Evolutionary conservation across 2,329 filamentous ascomycete genomes (phyloP), one percentile per base, ranked within the genome.

Genomic region (Acarospora socialis): DNA sequence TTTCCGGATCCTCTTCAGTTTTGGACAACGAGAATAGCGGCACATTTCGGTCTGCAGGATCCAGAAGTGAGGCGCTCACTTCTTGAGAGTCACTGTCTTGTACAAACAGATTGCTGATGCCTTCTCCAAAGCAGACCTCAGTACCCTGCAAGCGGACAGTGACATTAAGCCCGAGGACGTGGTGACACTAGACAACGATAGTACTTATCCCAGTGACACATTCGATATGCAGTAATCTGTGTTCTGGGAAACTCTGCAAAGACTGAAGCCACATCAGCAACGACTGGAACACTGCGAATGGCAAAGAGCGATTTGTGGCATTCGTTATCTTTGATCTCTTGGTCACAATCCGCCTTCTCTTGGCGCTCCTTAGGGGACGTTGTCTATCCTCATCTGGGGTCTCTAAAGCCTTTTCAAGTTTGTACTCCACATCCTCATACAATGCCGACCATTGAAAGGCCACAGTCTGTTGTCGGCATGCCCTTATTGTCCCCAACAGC

Each of bases 231-330:
- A 38, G 28, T 3, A 38, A 24, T 22, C 35, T 30, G 16, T 38
- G 32, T 22, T 38, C 35, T 13, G 28, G 32, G 24, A 28, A 32
- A 20, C 20, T 32, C 7, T 38, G 35, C 7, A 38, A 32, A 8
- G 35, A 35, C 17, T 25, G 28, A 16, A 38, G 21, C 35, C 35
- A 38, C 32, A 38, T 35, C 2, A 38, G 7, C 8, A 38, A 23
- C 16, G 32, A 28, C 28, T 38, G 35, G 7, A 38, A 15, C 3
- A 38, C 23, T 12, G 32, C 4, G 21, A 35, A 19, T 6, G 35
- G 35, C 16, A 38, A 16, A 24, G 18, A 16, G 8, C 32, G 27
- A 9, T 1, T 14, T n/a, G 8, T 18, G 29, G 32, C 18, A 21
- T 15, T 6, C 3, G 17, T 10, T 9, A n/a, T 9, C 7, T 17